These are phyloP conservation scores for Avena atlantica DNA, from an alignment of 176 grass and related monocot species.

Conservation along the genomic window DNA sequence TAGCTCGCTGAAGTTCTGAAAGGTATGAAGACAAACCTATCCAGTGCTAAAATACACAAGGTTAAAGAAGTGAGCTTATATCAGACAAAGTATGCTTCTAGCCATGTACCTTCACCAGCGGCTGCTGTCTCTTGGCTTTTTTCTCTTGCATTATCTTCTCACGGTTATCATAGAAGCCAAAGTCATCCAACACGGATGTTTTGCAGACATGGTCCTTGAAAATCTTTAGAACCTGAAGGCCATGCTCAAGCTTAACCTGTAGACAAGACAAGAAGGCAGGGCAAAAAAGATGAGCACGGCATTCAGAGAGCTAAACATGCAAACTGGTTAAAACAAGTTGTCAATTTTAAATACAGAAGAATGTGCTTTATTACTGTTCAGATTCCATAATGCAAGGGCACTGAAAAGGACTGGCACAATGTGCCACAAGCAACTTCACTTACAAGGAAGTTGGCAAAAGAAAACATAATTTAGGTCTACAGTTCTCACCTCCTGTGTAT, in stretches of 20 bases:
- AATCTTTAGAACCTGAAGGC: constrained; percentile 78
- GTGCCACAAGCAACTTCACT: background rate
- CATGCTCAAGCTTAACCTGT: constrained; percentile 86
- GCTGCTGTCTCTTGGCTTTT: constrained; percentile 72
- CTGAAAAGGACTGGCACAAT: background rate
- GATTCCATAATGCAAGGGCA: background rate
- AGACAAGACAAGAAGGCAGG: constrained; percentile 19
- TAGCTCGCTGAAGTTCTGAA: background rate
- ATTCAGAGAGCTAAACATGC: constrained; percentile 17
- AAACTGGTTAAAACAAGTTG: constrained; percentile 15
- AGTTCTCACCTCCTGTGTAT: constrained; percentile 85
- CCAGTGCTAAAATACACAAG: too few relatives aligned
- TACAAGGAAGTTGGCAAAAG: background rate
- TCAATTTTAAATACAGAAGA: background rate
- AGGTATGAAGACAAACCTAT: background rate
- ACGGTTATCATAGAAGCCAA: constrained; percentile 81
- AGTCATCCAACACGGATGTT: constrained; percentile 90
- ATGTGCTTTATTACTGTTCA: background rate
- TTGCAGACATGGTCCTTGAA: constrained; percentile 83
- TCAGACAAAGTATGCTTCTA: constrained; percentile 26
- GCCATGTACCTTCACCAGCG: constrained; percentile 70
- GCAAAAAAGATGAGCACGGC: constrained; percentile 10
- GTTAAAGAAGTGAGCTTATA: background rate
- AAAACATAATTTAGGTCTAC: background rate
- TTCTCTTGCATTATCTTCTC: constrained; percentile 91